Percentiles rank a stretch among this genome's conserved stretches.
Conservation (phyloP, 2,329 filamentous ascomycete genomes). For the Colletotrichum sp. region DNA sequence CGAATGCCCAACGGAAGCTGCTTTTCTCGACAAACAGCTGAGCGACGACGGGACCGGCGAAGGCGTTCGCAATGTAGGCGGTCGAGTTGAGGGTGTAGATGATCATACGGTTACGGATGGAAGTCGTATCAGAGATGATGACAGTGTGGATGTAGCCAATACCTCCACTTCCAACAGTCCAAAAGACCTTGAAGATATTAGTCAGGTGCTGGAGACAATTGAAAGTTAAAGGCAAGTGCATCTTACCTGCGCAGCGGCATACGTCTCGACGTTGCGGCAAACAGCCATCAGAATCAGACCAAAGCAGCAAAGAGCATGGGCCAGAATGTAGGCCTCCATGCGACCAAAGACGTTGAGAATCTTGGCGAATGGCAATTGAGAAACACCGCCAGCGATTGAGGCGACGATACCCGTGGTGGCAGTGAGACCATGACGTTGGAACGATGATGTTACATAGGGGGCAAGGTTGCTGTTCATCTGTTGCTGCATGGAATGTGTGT, state of each 20-base stretch:
- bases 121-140: conserved; percentile 35
- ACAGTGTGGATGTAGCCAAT: conserved; percentile 32
- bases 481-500: conserved; percentile 46
- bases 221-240: accelerated
- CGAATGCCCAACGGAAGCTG: conserved; percentile 45
- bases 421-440: conserved; percentile 50
- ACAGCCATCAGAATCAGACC: conserved; percentile 61
- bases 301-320: conserved; percentile 34
- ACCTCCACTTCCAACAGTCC: conserved; percentile 51
- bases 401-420: conserved; percentile 49
- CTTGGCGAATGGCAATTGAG: conserved; percentile 40
- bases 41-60: conserved; percentile 30
- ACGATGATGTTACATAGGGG: conserved; percentile 40
- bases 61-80: conserved; percentile 41
- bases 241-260: conserved; percentile 34
- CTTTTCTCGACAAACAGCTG: conserved; percentile 26
- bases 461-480: conserved; percentile 36
- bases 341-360: conserved; percentile 43
- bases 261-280: conserved; percentile 55
- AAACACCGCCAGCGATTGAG: conserved; percentile 32
- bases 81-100: conserved; percentile 34
- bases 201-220: accelerated
- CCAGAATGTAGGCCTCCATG: conserved; percentile 37
- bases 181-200: conserved; percentile 50
- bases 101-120: conserved; percentile 34